Evolutionary conservation across 1,139 yeast genomes (phyloP).

Genomic region (Magnusiomyces tetraspermus): DNA sequence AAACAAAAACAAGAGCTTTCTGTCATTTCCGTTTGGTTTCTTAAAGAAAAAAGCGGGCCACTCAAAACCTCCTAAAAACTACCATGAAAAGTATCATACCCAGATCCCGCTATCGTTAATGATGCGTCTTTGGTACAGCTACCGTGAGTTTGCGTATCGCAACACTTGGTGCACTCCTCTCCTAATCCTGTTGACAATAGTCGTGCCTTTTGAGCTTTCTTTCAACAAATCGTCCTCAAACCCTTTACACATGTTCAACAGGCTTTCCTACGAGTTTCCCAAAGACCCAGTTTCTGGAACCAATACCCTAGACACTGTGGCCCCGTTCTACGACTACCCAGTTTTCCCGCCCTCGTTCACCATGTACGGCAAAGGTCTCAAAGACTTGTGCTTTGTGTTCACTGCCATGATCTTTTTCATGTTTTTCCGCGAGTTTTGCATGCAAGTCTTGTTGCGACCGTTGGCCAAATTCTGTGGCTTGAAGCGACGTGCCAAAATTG

Average conservation of each 20-base stretch:
- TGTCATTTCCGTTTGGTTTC: no score
- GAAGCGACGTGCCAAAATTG: constrained; percentile 47
- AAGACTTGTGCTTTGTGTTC: constrained; percentile 71
- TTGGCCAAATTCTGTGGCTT: constrained; percentile 50
- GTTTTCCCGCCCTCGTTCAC: constrained; percentile 20
- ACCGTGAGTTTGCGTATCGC: constrained; percentile 53
- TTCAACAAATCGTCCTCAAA: constrained; percentile 46
- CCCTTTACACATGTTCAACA: constrained; percentile 54
- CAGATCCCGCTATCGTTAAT: constrained; percentile 2
- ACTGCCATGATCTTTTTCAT: constrained; percentile 83
- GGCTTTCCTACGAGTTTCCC: constrained; percentile 54
- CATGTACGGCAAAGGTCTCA: constrained; percentile 73
- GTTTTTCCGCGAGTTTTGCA: constrained; percentile 78
- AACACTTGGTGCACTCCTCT: constrained; percentile 77
- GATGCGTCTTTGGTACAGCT: constrained; percentile 41
- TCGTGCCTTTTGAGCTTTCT: constrained; percentile 24
- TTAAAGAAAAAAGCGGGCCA: no score
- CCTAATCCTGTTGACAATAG: constrained; percentile 33
- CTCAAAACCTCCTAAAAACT: not conserved
- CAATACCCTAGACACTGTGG: not conserved
- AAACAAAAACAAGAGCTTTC: no score
- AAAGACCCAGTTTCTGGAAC: constrained; percentile 19
- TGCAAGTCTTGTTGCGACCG: constrained; percentile 76
- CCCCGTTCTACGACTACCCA: not conserved
- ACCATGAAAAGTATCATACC: not conserved